Evolutionary conservation across 23 red algal species (phyloP), one percentile per base, ranked within the genome.

Genomic region (Cyanidium caldarium): DNA sequence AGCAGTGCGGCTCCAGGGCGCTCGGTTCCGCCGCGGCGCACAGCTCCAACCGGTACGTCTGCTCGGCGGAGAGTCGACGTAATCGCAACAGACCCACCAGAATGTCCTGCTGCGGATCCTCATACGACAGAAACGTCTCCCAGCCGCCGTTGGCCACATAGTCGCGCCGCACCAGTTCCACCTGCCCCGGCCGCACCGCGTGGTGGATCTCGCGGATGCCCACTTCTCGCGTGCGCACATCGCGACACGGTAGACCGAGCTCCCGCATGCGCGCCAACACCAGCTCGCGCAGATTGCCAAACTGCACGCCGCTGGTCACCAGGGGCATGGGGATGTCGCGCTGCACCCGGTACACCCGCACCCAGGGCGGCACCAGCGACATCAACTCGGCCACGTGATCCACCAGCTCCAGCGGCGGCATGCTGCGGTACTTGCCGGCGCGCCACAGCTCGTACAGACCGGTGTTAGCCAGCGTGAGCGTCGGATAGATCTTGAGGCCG

Each of bases 241-340:
- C 92, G 31, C 92, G 79, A 73, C 92, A 98, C 0, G 80, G 78
- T 19, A 98, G 46, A 7, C 92, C 92, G 12, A 88, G 74, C 35
- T 98, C 92, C 12, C 73, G 70, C 81, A 98, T 86, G 33, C 92
- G 40, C 1, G 79, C 79, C 7, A 88, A 80, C 26, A 71, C 84
- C 43, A 98, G 76, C 56, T 98, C 92, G 3, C 92, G 79, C 15
- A 98, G 46, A 58, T 98, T 98, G 19, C 92, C 92, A 76, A 88
- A 79, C 68, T 98, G 83, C 17, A 98, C 92, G 21, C 92, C 92
- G 33, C 83, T 87, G 1, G 92, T 84, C 29, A 98, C 92, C 19
- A 98, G 70, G 26, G 92, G 92, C 92, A 98, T 98, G 10, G 92
- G 92, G 45, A 98, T 98, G 72, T 98, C 92, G 33, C 92, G 78